Percentiles rank a stretch among this genome's conserved stretches.
Conservation (phyloP, 2,329 filamentous ascomycete species). For the Fusarium lyarnte region DNA sequence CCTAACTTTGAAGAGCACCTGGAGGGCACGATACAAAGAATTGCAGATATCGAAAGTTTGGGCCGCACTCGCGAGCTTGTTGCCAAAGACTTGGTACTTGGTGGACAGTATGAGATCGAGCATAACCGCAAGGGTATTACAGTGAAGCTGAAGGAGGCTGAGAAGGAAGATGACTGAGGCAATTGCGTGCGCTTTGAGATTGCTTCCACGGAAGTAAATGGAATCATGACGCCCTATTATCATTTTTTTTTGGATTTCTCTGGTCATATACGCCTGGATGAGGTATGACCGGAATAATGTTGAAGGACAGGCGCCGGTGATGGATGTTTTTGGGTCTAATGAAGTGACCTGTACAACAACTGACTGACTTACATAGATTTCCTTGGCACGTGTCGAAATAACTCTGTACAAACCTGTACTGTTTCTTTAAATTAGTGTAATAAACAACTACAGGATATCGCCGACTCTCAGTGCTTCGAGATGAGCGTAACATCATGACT, state of each 20-base stretch:
- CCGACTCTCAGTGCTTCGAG: background rate
- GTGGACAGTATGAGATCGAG: conserved; percentile 79
- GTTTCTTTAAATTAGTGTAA: conserved; percentile 21
- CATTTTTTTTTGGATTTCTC: background rate
- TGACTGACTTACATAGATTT: conserved; percentile 35
- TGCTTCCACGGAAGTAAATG: background rate
- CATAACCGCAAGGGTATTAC: conserved; percentile 52
- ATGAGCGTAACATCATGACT: background rate
- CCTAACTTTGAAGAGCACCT: conserved; percentile 85
- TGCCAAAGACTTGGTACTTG: conserved; percentile 90
- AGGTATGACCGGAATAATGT: background rate
- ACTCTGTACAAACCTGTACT: conserved; percentile 16
- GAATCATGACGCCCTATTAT: conserved; percentile 4
- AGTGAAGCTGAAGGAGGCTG: conserved; percentile 56
- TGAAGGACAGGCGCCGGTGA: conserved; percentile 15
- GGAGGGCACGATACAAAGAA: conserved; percentile 83
- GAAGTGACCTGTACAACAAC: conserved; percentile 35
- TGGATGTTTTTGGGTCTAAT: conserved; percentile 8
- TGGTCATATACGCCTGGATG: background rate
- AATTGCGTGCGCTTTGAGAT: background rate
- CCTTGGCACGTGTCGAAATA: conserved; percentile 34
- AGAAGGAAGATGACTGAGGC: conserved; percentile 47
- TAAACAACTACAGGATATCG: background rate
- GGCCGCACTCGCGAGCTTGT: conserved; percentile 94
- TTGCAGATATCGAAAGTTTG: conserved; percentile 91